Evolutionary conservation across 2,329 filamentous ascomycete genomes (phyloP), one percentile per base, ranked within the genome.

Genomic region (Nemania diffusa): DNA sequence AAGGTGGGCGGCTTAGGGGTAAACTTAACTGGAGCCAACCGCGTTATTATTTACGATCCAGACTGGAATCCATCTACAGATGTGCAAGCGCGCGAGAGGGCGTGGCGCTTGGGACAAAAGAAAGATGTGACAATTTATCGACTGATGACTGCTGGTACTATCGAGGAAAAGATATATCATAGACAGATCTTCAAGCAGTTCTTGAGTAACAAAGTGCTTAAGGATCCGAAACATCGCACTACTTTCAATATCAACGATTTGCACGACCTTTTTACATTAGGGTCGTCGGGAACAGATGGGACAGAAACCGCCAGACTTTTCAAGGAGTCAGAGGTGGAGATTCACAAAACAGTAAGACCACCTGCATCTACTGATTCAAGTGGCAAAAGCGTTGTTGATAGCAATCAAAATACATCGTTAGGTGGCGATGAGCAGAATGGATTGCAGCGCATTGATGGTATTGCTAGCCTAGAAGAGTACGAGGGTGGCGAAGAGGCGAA

Each of bases 41-140:
- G 96, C 37, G 95, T 99, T 70, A 97, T 99, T 76, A 98, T 99
- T 62, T 99, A 96, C 76, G 97, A 99, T 75, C 97, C 96, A 0
- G 96, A 99, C 77, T 99, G 96, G 96, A 98, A 98, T 74, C 96
- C 95, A 1, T 97, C 95, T 0, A 98, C 95, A 0, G 96, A 99
- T 76, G 85, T 97, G 27, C 96, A 99, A 81, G 96, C 96, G 17
- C 90, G 96, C 55, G 96, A 99, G 80, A 88, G 96, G 75, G 96
- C 97, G 5, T 99, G 96, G 96, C 90, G 96, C 64, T 83, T 99
- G 1, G 96, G 96, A 0, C 96, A 99, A 81, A 97, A 97, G 79
- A 91, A 92, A 61, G 93, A 97, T 55, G 96, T 99, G 29, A 94
- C 93, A 4, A 97, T 99, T 24, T 99, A 97, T 78, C 91, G 97